Conservation (phyloP, 106 monocot species). For the Dioscorea dumetorum region DNA sequence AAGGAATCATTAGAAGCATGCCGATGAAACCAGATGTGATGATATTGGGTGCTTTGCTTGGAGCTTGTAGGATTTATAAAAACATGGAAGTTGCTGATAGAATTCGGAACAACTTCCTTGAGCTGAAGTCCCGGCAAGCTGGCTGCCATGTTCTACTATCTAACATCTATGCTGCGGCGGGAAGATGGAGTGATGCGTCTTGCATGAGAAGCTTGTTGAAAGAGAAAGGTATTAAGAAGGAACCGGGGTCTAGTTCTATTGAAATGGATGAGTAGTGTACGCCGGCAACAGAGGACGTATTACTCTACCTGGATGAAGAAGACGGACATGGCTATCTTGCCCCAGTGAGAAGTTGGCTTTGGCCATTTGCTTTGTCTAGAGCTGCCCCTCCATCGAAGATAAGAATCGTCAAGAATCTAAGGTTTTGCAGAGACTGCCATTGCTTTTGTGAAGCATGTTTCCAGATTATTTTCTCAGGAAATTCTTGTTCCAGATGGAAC, state of each 20-base stretch:
- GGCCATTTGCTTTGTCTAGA: slow-evolving; percentile 11
- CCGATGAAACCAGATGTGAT: slow-evolving; percentile 56
- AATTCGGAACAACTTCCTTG: slow-evolving; percentile 25
- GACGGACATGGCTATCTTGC: slow-evolving; percentile 24
- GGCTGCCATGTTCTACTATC: slow-evolving; percentile 63
- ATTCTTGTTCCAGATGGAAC: slow-evolving; percentile 31
- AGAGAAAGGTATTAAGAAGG: slow-evolving; percentile 36
- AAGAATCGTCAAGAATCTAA: slow-evolving; percentile 13
- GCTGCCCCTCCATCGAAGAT: slow-evolving; percentile 3
- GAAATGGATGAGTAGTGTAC: slow-evolving; percentile 34
- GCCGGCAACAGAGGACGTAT: slow-evolving; percentile 24
- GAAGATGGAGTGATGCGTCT: slow-evolving; percentile 53
- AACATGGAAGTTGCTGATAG: slow-evolving; percentile 43
- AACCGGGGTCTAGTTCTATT: slow-evolving; percentile 54
- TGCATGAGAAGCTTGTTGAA: slow-evolving; percentile 37
- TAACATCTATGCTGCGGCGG: slow-evolving; percentile 62
- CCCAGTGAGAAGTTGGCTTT: slow-evolving; percentile 41
- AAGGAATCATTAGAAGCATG: slow-evolving; percentile 40
- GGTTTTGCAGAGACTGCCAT: slow-evolving; percentile 27
- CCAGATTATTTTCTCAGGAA: slow-evolving; percentile 10
- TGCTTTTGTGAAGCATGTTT: slow-evolving; percentile 33
- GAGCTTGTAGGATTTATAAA: slow-evolving; percentile 60
- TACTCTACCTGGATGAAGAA: slow-evolving; percentile 26
- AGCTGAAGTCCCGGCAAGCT: slow-evolving; percentile 23
- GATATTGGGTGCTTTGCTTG: slow-evolving; percentile 59